Percentiles rank a stretch among this genome's conserved stretches.
Conservation (phyloP, 495 filamentous ascomycete genomes). For the Tuber magnatum region DNA sequence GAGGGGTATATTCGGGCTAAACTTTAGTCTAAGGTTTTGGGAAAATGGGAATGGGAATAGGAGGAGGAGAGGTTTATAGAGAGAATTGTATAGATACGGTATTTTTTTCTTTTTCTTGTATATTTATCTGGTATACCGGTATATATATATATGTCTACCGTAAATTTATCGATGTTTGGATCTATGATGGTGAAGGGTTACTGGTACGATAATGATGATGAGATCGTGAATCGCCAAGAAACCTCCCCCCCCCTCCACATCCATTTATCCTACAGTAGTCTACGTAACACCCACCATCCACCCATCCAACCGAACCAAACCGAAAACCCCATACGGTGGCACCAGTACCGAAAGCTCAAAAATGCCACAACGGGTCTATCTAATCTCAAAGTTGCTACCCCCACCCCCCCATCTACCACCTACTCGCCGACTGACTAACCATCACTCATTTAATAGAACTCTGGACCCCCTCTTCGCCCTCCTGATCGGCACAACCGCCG, state of each 20-base stretch:
- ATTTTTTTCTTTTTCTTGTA: neutral
- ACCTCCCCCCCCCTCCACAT: no score
- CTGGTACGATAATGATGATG: neutral
- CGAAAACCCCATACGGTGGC: neutral
- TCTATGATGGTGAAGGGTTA: neutral
- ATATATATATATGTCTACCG: no score
- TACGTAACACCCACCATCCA: no score
- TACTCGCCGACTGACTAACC: no score
- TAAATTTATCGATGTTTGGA: no score
- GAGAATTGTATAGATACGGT: neutral
- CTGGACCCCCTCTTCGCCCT: slow-evolving; percentile 84
- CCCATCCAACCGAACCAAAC: no score
- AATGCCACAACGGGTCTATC: no score
- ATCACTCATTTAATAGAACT: slow-evolving; percentile 46
- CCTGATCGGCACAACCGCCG: slow-evolving; percentile 62
- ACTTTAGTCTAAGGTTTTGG: neutral
- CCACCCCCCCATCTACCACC: neutral
- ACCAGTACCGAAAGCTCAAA: no score
- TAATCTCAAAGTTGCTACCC: neutral
- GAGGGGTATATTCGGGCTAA: neutral
- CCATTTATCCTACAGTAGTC: no score
- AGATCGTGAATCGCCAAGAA: neutral
- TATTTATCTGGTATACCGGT: neutral
- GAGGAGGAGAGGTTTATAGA: no score
- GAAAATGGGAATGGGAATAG: no score